phyloP scores from a whole-genome alignment of 176 grass and related monocot genomes.

The Aegilops speltoides region DNA sequence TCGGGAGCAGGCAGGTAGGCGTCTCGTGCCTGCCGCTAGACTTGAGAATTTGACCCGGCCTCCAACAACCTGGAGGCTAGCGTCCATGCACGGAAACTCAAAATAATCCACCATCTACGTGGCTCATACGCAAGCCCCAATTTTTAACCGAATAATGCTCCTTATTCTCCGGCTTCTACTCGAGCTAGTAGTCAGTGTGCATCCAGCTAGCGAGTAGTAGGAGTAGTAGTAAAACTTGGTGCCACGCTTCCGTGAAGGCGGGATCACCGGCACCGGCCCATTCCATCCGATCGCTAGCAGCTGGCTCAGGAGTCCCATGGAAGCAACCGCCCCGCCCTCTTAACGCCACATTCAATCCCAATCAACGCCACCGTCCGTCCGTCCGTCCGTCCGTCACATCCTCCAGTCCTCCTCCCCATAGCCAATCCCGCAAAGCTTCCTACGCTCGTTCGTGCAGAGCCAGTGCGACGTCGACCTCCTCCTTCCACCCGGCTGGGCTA shows the following conservation, averaged over 20 bases:
- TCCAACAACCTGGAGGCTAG: too few species aligned
- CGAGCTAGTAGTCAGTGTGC: too few species aligned
- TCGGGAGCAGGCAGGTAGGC: too few species aligned
- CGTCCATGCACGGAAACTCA: too few species aligned
- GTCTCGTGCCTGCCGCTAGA: too few species aligned
- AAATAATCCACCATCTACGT: too few species aligned
- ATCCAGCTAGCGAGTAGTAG: not conserved
- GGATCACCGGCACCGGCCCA: constrained; percentile 44
- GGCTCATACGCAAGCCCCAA: too few species aligned
- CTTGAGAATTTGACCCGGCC: too few species aligned
- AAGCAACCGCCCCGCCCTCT: constrained; percentile 56
- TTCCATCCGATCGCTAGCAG: not conserved
- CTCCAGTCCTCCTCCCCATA: not conserved
- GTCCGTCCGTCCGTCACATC: not conserved
- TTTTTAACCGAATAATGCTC: too few species aligned
- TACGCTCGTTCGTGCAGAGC: not conserved
- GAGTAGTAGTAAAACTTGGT: not conserved
- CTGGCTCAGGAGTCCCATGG: constrained; percentile 18
- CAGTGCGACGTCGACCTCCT: too few species aligned
- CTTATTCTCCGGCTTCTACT: too few species aligned
- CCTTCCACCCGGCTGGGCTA: too few species aligned
- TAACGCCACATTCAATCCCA: constrained; percentile 36
- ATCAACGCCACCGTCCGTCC: not conserved
- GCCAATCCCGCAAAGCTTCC: not conserved
- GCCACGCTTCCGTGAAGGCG: constrained; percentile 47